phyloP scores from a whole-genome alignment of 371 early-diverging fungal genomes.

The Actinomortierella ambigua region DNA sequence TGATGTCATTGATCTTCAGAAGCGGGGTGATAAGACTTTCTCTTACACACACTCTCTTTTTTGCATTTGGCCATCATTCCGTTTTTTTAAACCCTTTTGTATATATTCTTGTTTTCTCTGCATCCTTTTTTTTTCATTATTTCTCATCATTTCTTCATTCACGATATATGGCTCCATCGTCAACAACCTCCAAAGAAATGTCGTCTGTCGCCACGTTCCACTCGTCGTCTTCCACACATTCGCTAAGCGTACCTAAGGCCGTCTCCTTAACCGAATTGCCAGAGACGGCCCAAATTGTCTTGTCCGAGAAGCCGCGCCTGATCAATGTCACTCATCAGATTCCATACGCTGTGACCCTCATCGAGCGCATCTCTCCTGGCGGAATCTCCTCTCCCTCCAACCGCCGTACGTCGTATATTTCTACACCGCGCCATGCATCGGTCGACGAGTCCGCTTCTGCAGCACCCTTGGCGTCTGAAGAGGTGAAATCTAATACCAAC shows the following conservation, averaged over 20 bases:
- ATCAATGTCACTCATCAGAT: slow-evolving; percentile 71
- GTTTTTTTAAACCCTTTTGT: not conserved
- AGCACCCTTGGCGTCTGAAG: too few species aligned
- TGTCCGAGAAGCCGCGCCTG: slow-evolving; percentile 48
- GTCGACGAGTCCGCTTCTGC: not conserved
- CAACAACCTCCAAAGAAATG: slow-evolving; percentile 7
- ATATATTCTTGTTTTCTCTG: not conserved
- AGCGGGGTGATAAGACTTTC: too few species aligned
- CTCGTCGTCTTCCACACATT: slow-evolving; percentile 21
- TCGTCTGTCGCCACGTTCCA: slow-evolving; percentile 25
- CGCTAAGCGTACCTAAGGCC: slow-evolving; percentile 4
- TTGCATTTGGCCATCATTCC: not conserved
- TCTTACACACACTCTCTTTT: too few species aligned
- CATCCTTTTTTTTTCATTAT: not conserved
- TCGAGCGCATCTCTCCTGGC: slow-evolving; percentile 11
- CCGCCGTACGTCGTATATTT: slow-evolving; percentile 20
- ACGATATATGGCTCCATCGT: slow-evolving; percentile 9
- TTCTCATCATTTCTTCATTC: not conserved
- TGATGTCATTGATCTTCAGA: too few species aligned
- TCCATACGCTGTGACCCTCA: slow-evolving; percentile 56
- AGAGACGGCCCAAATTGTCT: slow-evolving; percentile 35
- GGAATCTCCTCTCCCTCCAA: slow-evolving; percentile 12
- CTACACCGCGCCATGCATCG: slow-evolving; percentile 11
- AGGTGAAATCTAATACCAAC: too few species aligned
- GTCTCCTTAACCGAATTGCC: slow-evolving; percentile 41